Base-by-base conservation (phyloP, 768 basidiomycete genomes). In the Suillus variegatus region DNA sequence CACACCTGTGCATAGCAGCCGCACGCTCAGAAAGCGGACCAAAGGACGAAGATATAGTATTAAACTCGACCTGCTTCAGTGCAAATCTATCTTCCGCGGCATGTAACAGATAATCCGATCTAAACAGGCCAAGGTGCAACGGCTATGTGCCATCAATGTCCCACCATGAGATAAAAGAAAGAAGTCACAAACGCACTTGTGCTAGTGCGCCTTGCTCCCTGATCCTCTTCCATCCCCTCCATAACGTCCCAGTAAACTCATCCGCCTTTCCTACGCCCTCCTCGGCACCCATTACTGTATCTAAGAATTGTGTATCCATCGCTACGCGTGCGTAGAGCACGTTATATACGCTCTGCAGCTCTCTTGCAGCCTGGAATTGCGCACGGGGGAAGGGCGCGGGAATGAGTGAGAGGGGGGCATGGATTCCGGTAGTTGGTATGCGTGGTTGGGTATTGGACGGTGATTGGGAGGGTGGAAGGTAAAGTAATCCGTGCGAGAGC, bases 1-100 rank as follows among this genome's bases (percentile, higher is more conserved):
- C 80, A 58, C 69, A 95, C 94, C 88, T 83, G 77, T 99, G 97
- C 73, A 98, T 75, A 28, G 86, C 85, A 4, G 90, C 82, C 12
- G 83, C 80, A 44, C 81, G 82, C 67, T 92, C 82, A 0, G 92
- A 92, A 16, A 98, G 81, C 1, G 88, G 73, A 0, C 95, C 97
- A 75, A 98, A 97, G 0, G 95, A 95, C 0, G 90, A 87, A 3
- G 95, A 94, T 67, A 98, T 96, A 10, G 97, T 97, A 74, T 99
- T 99, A 79, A 98, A 97, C 75, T 99, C 97, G 49, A 99, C 97
- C 78, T 99, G 97, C 75, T 95, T 97, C 67, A 99, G 77, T 7
- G 79, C 76, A 16, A 81, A 71, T 16, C 22, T 25, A 14, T 51
- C 63, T 4, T 80, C 73, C 2, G 82, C 81, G 9, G 82, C 76